Evolutionary conservation across 306 rosid species (phyloP).

Genomic region (Glycine soja): DNA sequence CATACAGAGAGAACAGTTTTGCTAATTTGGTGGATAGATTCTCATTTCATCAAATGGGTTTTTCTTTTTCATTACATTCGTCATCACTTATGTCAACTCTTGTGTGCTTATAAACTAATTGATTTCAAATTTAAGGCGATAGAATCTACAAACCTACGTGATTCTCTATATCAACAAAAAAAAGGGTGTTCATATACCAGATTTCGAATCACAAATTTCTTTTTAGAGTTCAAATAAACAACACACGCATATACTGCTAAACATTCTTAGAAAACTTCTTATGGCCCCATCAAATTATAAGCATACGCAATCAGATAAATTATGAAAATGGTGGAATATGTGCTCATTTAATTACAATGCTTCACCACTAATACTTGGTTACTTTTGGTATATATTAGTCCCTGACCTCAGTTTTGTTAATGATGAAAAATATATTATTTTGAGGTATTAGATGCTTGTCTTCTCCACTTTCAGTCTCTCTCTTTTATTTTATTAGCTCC

Average conservation of each 20-base stretch:
- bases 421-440: constrained; percentile 32
- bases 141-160: constrained; percentile 42
- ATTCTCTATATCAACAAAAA: constrained; percentile 39
- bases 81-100: constrained; percentile 54
- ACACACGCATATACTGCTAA: constrained; percentile 33
- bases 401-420: constrained; percentile 32
- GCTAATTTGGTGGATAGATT: constrained; percentile 43
- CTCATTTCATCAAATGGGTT: constrained; percentile 46
- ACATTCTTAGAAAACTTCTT: constrained; percentile 39
- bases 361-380: constrained; percentile 49
- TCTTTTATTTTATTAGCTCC: constrained; percentile 26
- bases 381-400: constrained; percentile 38
- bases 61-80: constrained; percentile 40
- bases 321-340: constrained; percentile 48
- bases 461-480: constrained; percentile 42
- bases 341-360: constrained; percentile 46
- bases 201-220: constrained; percentile 42
- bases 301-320: constrained; percentile 38
- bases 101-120: constrained; percentile 39
- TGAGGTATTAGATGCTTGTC: constrained; percentile 60
- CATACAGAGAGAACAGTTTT: constrained; percentile 13
- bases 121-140: constrained; percentile 29
- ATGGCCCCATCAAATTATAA: constrained; percentile 39
- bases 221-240: constrained; percentile 32
- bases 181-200: constrained; percentile 32